These are phyloP conservation scores for Cruciata laevipes DNA, from an alignment of 257 asterid genomes.

Conservation along the genomic window DNA sequence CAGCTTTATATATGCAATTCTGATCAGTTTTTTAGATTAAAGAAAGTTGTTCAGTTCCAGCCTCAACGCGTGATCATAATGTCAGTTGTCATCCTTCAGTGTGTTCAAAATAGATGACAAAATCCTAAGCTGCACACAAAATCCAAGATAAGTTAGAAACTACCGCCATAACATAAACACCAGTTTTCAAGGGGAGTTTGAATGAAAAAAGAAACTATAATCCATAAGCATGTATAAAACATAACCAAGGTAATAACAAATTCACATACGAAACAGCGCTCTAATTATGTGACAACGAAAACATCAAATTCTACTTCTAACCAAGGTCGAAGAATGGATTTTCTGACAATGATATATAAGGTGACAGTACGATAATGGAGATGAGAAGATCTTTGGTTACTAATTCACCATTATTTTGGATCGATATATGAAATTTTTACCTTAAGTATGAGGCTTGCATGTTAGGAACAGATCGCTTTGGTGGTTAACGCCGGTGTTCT, in stretches of 20 bases:
- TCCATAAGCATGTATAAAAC: background rate
- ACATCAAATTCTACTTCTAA: background rate
- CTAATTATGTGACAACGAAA: background rate
- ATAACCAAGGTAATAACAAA: background rate
- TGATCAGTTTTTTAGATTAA: background rate
- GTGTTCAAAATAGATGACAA: background rate
- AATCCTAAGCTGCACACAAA: background rate
- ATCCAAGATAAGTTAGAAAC: background rate
- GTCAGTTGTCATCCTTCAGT: background rate
- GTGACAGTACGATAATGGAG: background rate
- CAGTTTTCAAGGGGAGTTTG: background rate
- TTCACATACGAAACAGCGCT: background rate
- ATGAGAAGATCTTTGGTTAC: too few species aligned
- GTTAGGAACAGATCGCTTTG: slow-evolving; percentile 8
- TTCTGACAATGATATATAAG: background rate
- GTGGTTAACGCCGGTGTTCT: slow-evolving; percentile 20
- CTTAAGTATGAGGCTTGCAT: background rate
- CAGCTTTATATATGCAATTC: background rate
- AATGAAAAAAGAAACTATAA: too few species aligned
- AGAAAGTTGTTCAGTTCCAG: background rate
- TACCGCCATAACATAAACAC: background rate
- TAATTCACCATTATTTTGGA: too few species aligned
- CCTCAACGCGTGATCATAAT: background rate
- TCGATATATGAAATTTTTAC: background rate
- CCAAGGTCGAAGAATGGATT: background rate